These are phyloP conservation scores for Colletotrichum eleusines DNA, from an alignment of 2,329 filamentous ascomycete species.

Conservation along the genomic window DNA sequence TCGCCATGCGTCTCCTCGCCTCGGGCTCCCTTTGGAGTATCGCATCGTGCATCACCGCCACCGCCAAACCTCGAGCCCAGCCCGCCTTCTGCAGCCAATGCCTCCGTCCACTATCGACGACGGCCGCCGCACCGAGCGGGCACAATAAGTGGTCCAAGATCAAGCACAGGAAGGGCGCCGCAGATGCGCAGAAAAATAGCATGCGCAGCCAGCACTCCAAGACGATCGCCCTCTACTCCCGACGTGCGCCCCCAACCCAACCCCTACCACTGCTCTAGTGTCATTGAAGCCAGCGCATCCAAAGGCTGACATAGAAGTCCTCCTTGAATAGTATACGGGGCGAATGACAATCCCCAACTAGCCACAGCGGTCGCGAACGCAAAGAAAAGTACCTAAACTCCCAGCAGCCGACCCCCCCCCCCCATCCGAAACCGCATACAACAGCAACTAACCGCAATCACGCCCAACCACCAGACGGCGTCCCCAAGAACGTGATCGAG, in stretches of 20 bases:
- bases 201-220: conserved; percentile 77
- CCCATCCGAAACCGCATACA: background rate
- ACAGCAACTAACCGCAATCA: background rate
- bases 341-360: conserved; percentile 80
- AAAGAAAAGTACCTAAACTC: conserved; percentile 73
- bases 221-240: conserved; percentile 80
- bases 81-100: conserved; percentile 59
- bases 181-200: conserved; percentile 82
- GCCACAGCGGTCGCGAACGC: conserved; percentile 79
- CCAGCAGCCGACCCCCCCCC: conserved; percentile 35
- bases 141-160: conserved; percentile 98
- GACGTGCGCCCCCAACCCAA: conserved; percentile 63
- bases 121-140: conserved; percentile 66
- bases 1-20: conserved; percentile 31
- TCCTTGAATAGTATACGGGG: conserved; percentile 75
- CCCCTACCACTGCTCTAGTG: background rate
- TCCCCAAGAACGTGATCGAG: conserved; percentile 89
- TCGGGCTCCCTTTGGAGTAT: conserved; percentile 20
- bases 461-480: conserved; percentile 64
- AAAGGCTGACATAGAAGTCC: conserved; percentile 21
- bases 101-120: conserved; percentile 62
- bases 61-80: conserved; percentile 13
- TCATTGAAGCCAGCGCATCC: background rate
- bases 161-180: conserved; percentile 91
- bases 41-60: conserved; percentile 14